These are phyloP conservation scores for Tetrapyrgos nigripes DNA, from an alignment of 1,284 basidiomycete species.

Conservation along the genomic window DNA sequence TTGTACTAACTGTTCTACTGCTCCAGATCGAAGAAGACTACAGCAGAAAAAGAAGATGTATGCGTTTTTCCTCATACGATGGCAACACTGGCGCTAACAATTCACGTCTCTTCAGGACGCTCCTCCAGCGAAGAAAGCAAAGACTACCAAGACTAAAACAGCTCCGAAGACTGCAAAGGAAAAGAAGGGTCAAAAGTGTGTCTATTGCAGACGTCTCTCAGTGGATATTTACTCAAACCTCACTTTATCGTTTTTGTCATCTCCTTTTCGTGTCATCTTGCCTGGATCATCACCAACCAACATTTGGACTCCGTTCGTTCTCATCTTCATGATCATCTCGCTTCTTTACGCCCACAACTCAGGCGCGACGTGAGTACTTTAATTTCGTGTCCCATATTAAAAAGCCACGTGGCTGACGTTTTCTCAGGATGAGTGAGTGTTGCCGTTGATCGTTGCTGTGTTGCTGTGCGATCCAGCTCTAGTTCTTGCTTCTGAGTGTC, in stretches of 20 bases:
- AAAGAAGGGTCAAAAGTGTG: slow-evolving; percentile 11
- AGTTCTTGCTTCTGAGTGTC: slow-evolving; percentile 9
- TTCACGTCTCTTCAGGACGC: not conserved
- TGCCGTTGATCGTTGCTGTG: slow-evolving; percentile 23
- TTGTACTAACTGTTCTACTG: not conserved
- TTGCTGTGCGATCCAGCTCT: slow-evolving; percentile 21
- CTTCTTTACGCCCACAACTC: not conserved
- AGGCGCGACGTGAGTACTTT: slow-evolving; percentile 11
- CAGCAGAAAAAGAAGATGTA: not conserved
- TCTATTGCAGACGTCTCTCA: no score
- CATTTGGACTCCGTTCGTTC: not conserved
- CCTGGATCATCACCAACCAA: not conserved
- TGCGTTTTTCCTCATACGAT: not conserved
- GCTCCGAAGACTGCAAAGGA: slow-evolving; percentile 10
- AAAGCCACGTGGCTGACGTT: slow-evolving; percentile 15
- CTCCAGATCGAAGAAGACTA: slow-evolving; percentile 1
- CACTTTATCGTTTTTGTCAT: not conserved
- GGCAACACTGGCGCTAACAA: not conserved
- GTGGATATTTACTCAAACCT: no score
- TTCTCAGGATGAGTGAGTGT: slow-evolving; percentile 14
- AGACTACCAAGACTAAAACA: slow-evolving; percentile 9
- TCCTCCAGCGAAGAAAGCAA: slow-evolving; percentile 17
- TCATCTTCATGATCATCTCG: not conserved
- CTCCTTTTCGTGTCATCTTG: not conserved
- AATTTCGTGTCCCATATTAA: slow-evolving; percentile 7